These are phyloP conservation scores for Botrytis pseudocinerea DNA, from an alignment of 2,329 filamentous ascomycete species.

Conservation along the genomic window DNA sequence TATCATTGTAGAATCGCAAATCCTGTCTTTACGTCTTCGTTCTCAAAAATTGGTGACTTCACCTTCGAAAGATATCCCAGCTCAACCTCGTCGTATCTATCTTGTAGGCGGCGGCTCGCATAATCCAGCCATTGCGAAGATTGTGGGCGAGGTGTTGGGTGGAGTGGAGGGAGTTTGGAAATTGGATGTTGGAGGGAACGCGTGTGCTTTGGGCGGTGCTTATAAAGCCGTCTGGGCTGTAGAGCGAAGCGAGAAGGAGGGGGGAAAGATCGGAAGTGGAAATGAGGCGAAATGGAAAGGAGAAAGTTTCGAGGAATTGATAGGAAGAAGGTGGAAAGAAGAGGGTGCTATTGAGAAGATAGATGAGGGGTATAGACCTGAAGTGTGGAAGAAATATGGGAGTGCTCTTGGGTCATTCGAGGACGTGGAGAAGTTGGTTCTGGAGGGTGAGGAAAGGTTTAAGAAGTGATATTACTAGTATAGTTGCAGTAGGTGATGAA, in stretches of 20 bases:
- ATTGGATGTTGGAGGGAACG: slow-evolving; percentile 91
- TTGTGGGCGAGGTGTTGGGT: slow-evolving; percentile 85
- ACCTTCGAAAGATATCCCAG: slow-evolving; percentile 59
- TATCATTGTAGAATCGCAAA: slow-evolving; percentile 90
- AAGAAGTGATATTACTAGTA: not conserved
- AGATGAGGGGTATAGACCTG: slow-evolving; percentile 75
- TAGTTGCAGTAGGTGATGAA: not conserved
- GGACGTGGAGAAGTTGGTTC: slow-evolving; percentile 68
- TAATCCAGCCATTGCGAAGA: slow-evolving; percentile 83
- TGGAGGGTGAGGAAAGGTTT: slow-evolving; percentile 47
- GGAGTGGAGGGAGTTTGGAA: slow-evolving; percentile 88
- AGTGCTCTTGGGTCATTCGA: slow-evolving; percentile 74
- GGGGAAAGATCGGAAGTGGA: not conserved
- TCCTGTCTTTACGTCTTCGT: slow-evolving; percentile 85
- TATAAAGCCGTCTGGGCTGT: slow-evolving; percentile 96
- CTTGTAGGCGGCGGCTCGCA: slow-evolving; percentile 89
- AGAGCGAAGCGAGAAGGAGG: slow-evolving; percentile 53
- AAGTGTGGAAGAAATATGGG: slow-evolving; percentile 76
- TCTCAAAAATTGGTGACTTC: slow-evolving; percentile 71
- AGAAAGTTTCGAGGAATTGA: slow-evolving; percentile 85
- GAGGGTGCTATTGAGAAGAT: slow-evolving; percentile 80
- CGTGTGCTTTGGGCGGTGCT: slow-evolving; percentile 88
- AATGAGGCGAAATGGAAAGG: slow-evolving; percentile 37
- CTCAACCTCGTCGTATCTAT: slow-evolving; percentile 87
- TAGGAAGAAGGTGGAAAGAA: slow-evolving; percentile 83